Evolutionary conservation across 805 yeast genomes (phyloP).

Genomic region (Barnettozyma pratensis): DNA sequence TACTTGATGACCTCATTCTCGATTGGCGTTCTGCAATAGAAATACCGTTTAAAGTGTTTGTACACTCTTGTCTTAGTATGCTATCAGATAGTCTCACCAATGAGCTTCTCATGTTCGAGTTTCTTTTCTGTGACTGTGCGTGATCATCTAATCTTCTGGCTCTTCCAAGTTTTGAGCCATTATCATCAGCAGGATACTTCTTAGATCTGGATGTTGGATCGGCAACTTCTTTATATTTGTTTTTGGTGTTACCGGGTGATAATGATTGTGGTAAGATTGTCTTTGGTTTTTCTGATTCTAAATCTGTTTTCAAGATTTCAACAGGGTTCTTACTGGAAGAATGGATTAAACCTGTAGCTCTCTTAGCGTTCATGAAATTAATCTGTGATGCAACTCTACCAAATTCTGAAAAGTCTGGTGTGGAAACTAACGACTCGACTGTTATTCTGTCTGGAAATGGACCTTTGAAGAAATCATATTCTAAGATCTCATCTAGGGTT

Average conservation of each 20-base stretch:
- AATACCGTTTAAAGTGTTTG: slow-evolving; percentile 40
- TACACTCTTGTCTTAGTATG: slow-evolving; percentile 39
- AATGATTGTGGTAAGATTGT: slow-evolving; percentile 80
- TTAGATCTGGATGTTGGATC: slow-evolving; percentile 23
- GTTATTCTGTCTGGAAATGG: slow-evolving; percentile 72
- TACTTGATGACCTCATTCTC: slow-evolving; percentile 28
- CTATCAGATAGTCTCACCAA: slow-evolving; percentile 22
- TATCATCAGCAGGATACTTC: slow-evolving; percentile 25
- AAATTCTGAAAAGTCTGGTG: slow-evolving; percentile 55
- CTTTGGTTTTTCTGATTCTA: slow-evolving; percentile 62
- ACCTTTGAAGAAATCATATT: slow-evolving; percentile 83
- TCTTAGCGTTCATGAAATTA: slow-evolving; percentile 64
- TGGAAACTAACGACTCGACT: slow-evolving; percentile 52
- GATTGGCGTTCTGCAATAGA: slow-evolving; percentile 40
- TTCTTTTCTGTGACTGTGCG: slow-evolving; percentile 3
- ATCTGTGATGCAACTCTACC: slow-evolving; percentile 56
- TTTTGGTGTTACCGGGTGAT: slow-evolving; percentile 88
- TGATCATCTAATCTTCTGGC: slow-evolving; percentile 35
- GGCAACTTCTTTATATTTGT: slow-evolving; percentile 66
- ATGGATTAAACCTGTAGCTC: slow-evolving; percentile 55
- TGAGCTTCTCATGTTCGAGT: slow-evolving; percentile 11
- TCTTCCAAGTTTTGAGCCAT: slow-evolving; percentile 29
- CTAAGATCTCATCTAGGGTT: slow-evolving; percentile 67
- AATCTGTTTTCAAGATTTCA: slow-evolving; percentile 62
- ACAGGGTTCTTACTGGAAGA: slow-evolving; percentile 52